Base-by-base conservation (phyloP, 768 basidiomycete species). In the Leccinum broughii region DNA sequence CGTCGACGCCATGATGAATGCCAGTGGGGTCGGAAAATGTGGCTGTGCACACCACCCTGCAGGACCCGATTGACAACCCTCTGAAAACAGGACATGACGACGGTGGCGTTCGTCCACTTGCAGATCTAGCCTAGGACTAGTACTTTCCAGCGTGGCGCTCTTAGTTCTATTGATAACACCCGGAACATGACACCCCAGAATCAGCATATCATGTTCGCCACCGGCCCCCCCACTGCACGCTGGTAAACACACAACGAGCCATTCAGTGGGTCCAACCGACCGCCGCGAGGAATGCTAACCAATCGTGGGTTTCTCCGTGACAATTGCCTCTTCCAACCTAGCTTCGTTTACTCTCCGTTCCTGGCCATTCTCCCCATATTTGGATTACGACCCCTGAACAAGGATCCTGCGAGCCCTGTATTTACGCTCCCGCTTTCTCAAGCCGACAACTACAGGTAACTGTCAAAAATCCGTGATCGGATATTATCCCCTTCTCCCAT, bases 31-130 rank as follows among this genome's bases (percentile, higher is more conserved):
- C 50, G 17, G 34, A 32, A 34, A 8, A 10, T 44, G 63, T 70
- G 66, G 68, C 68, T 70, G 62, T 71, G 62, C 39, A 48, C 22
- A 28, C 32, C 34, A 50, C 58, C 57, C 51, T 58, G 44, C 14
- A 24, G 30, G 50, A 49, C 28, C 9, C 26, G 26, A 44, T 24
- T 49, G 15, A 41, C 39, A 14, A 14, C 17, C 20, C 44, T 22
- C 46, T 13, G 9, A 48, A 20, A 46, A 32, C 17, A 28, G 51
- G 32, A 53, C 48, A 56, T 61, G 52, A 54, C 60, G 60, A 54
- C 55, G 46, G 60, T 52, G 55, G 55, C 55, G 46, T 48, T 48
- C 46, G 14, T n/a, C n/a, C 32, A 30, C 46, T 44, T 10, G 46
- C n/a, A 32, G 7, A 28, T 8, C 46, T 54, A 11, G 34, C 37